Base-by-base conservation (phyloP, 495 filamentous ascomycete species). In the Hapsidospora chrysogenum region DNA sequence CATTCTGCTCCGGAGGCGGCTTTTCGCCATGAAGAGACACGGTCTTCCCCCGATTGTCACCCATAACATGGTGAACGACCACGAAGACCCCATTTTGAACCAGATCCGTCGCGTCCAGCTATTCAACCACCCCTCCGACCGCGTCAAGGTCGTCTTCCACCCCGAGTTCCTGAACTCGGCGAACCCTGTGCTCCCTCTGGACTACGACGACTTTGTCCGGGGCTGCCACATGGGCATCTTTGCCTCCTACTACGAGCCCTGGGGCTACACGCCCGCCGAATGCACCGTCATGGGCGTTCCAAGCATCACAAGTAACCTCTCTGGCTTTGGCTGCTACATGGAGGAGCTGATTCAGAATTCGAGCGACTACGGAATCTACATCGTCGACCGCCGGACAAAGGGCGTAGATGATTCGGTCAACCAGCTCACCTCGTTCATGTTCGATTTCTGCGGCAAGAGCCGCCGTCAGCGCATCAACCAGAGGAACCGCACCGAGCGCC, bases 241-340 rank as follows among this genome's bases (percentile, higher is more conserved):
- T 64, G 61, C 86, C 5, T 95, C 89, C 27, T 97, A 97, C 67
- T 97, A 97, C 50, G 89, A 97, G 58, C 89, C 89, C 16, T 97
- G 89, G 89, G 89, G 89, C 36, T 97, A 97, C 48, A 97, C 89
- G 1, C 89, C 89, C 0, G 89, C 89, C 19, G 89, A 97, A 54
- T 97, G 89, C 60, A 97, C 89, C 0, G 89, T 97, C 29, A 97
- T 97, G 89, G 89, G 89, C 42, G 87, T 97, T 33, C 89, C 89
- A 13, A 92, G 83, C 56, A 97, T 97, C 59, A 96, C 89, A 4
- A 97, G 89, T 8, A 97, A 97, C 47, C 65, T 97, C 6, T 95
- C 89, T 16, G 89, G 89, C 6, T 97, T 97, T 44, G 89, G 89
- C 26, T 97, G 89, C 56, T 97, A 97, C 53, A 97, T 97, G 89